Conservation (phyloP, 2,329 filamentous ascomycete genomes). For the Neurospora sp. region DNA sequence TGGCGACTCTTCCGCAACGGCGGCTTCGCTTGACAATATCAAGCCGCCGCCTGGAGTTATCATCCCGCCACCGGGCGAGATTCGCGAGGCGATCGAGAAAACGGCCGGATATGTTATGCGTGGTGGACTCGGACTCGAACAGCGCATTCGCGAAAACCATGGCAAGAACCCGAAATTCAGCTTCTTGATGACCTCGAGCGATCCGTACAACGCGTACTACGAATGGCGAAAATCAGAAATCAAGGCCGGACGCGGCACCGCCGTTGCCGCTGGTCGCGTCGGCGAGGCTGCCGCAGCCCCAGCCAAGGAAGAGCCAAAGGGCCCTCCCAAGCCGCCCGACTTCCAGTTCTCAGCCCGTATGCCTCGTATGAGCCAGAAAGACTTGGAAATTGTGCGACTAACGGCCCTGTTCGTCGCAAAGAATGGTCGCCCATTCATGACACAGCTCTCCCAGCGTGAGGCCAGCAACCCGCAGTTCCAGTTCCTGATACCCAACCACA, state of each 20-base stretch:
- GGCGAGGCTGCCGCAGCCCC: conserved; percentile 47
- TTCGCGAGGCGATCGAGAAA: conserved; percentile 80
- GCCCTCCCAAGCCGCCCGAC: conserved; percentile 73
- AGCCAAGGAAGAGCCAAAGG: conserved; percentile 58
- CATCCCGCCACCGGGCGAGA: conserved; percentile 74
- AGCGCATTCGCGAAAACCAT: conserved; percentile 78
- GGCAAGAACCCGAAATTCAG: conserved; percentile 80
- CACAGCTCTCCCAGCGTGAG: conserved; percentile 78
- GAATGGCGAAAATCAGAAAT: conserved; percentile 84
- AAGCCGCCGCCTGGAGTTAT: conserved; percentile 78
- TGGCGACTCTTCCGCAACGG: conserved; percentile 40
- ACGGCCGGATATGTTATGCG: conserved; percentile 82
- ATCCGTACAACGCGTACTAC: conserved; percentile 84
- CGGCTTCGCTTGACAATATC: conserved; percentile 48
- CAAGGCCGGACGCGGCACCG: conserved; percentile 70
- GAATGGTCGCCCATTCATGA: conserved; percentile 88
- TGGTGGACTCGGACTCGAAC: conserved; percentile 61
- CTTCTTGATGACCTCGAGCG: conserved; percentile 70
- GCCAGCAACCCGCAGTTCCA: conserved; percentile 90
- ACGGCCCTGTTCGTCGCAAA: conserved; percentile 89
- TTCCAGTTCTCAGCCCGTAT: conserved; percentile 93
- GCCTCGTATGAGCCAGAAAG: conserved; percentile 93
- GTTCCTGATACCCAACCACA: conserved; percentile 90
- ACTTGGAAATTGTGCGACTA: conserved; percentile 63
- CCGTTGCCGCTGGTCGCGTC: conserved; percentile 63